Base-by-base conservation (phyloP, 2,329 filamentous ascomycete species). In the Alternaria novae-zelandiae region DNA sequence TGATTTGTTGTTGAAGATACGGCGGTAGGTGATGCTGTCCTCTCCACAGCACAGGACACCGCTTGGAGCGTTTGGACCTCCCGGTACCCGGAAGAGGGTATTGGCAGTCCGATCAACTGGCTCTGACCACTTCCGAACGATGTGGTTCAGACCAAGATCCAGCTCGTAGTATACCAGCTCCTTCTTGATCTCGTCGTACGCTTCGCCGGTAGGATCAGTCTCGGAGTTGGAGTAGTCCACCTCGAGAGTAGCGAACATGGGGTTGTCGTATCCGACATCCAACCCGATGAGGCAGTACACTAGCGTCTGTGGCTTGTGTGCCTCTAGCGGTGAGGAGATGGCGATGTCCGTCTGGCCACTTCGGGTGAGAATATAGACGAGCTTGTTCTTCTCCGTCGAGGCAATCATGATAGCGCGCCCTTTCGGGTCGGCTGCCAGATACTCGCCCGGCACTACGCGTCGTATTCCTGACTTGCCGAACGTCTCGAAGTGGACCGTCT, bases 301-400 rank as follows among this genome's bases (percentile, higher is more conserved):
- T 54, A 99, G 82, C 2, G 95, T 95, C 64, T 95, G 93, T 12
- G 93, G 89, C 80, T 96, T 97, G 82, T 99, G 95, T 2, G 96
- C 96, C 82, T 99, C 96, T 17, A 99, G 86, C 1, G 96, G 96
- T 13, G 96, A 99, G 6, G 96, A 99, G 54, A 99, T 99, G 44
- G 94, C 96, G 73, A 99, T 88, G 80, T 97, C 93, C 17, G 94
- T 94, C 81, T 98, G 93, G 4, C 94, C 88, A 82, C 97, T 97
- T 69, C 96, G 91, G 81, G 98, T 98, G 71, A 99, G 86, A 74
- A 99, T 95, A 82, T 99, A 99, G 71, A 99, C 96, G 60, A 99
- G 91, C 84, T 99, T 99, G 84, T 98, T 99, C 87, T 99, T 99
- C 83, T 99, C 96, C 59, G 95, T 87, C 6, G 94, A 95, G 10